Percentiles rank a stretch among this genome's conserved stretches.
phyloP scores from a whole-genome alignment of 805 yeast genomes.

The Candida ortonii region DNA sequence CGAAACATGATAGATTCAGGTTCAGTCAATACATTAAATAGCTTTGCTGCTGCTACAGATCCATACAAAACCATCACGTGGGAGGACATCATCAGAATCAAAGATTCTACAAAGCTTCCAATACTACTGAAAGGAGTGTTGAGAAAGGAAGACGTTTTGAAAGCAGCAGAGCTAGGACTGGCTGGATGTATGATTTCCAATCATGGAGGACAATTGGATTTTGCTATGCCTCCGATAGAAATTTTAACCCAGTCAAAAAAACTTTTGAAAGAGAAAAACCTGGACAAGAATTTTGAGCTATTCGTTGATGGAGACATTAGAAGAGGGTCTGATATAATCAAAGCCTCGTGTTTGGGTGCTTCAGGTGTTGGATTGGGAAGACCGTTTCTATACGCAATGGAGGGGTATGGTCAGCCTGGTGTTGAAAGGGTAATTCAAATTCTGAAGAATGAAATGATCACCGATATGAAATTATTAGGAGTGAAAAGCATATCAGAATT shows the following conservation, averaged over 20 bases:
- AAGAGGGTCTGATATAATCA: conserved; percentile 42
- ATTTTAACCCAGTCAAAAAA: conserved; percentile 55
- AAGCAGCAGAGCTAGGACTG: conserved; percentile 55
- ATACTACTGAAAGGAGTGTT: conserved; percentile 61
- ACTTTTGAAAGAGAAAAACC: conserved; percentile 38
- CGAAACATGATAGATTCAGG: conserved; percentile 52
- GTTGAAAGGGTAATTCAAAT: conserved; percentile 62
- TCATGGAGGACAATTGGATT: conserved; percentile 70
- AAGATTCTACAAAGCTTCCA: conserved; percentile 42
- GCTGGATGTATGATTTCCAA: conserved; percentile 65
- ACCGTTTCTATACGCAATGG: conserved; percentile 73
- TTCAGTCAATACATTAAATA: conserved; percentile 10
- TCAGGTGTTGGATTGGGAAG: conserved; percentile 66
- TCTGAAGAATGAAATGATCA: conserved; percentile 56
- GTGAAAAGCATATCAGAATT: conserved; percentile 48
- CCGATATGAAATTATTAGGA: conserved; percentile 67
- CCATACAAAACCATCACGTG: conserved; percentile 40
- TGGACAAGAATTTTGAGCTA: conserved; percentile 38
- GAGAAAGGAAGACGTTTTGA: conserved; percentile 58
- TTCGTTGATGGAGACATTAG: conserved; percentile 43
- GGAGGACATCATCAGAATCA: conserved; percentile 56
- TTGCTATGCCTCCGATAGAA: conserved; percentile 57
- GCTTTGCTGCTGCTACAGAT: conserved; percentile 8
- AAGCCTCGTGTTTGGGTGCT: conserved; percentile 43
- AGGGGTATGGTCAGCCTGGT: conserved; percentile 78